Percentiles rank a stretch among this genome's conserved stretches.
These are phyloP conservation scores for Obba rivulosa DNA, from an alignment of 768 basidiomycete species.

Conservation along the genomic window DNA sequence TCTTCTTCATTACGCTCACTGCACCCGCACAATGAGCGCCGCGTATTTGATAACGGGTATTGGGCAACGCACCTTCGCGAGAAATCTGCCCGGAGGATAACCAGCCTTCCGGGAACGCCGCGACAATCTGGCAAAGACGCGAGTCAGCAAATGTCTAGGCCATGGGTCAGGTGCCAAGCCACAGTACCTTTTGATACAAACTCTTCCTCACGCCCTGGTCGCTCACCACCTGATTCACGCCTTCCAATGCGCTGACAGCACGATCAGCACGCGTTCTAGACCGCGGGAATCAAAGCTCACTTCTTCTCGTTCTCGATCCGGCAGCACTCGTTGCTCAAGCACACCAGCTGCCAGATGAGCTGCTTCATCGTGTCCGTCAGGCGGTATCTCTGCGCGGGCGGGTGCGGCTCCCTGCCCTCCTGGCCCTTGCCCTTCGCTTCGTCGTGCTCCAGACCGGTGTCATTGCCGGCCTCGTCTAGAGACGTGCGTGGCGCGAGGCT, in stretches of 20 bases:
- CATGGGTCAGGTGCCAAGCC: background rate
- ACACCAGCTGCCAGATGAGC: constrained; percentile 75
- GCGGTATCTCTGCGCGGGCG: constrained; percentile 72
- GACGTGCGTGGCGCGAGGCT: constrained; percentile 7
- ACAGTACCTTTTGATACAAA: constrained; percentile 71
- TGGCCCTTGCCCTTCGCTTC: constrained; percentile 25
- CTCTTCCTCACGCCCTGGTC: constrained; percentile 77
- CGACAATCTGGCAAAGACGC: constrained; percentile 49
- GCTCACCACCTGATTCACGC: constrained; percentile 65
- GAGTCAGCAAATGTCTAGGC: background rate
- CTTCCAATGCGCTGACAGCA: constrained; percentile 45
- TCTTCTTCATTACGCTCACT: constrained; percentile 88
- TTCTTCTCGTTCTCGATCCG: constrained; percentile 63
- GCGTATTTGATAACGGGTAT: too few relatives aligned
- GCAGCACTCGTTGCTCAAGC: constrained; percentile 80
- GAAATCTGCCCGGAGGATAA: constrained; percentile 83
- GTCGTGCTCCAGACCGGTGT: constrained; percentile 16
- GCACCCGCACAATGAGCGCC: background rate
- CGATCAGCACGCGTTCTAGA: background rate
- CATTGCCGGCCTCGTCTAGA: constrained; percentile 18
- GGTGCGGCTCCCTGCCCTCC: constrained; percentile 40
- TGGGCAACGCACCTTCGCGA: constrained; percentile 59
- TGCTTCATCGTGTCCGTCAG: constrained; percentile 78
- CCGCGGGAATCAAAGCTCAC: constrained; percentile 26
- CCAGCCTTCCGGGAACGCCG: constrained; percentile 81